Evolutionary conservation across 352 stramenopile species (phyloP), one percentile per base, ranked within the genome.

Genomic region (Aphanomyces stellatus): DNA sequence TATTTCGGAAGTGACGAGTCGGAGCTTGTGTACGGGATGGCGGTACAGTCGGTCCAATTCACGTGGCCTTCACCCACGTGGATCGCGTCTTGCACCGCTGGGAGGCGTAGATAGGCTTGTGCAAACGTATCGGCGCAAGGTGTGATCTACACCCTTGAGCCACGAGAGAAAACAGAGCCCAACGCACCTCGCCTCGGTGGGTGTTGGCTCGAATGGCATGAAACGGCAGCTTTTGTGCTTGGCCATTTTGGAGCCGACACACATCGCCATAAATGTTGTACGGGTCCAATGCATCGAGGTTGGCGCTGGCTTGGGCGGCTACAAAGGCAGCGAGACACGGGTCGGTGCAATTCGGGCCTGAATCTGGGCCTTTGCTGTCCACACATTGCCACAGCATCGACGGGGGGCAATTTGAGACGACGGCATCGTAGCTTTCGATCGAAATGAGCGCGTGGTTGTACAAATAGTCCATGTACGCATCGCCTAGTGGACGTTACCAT

Each of bases 1-100:
- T 88, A 88, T 65, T 85, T 85, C 34, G 76, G 74, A 25, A 90
- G 66, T 8, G 81, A 75, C 34, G 80, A 88, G 31, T 72, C 68
- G 6, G 72, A 80, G n/a, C 71, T 71, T 8, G 65, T 63, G 62
- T 76, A 87, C 53, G 77, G 56, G 33, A 69, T 63, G 0, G 77
- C 59, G 48, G 77, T 81, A 67, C 82, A 90, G 53, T 84, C 77
- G 13, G 71, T 56, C 80, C 80, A 90, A 40, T 72, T 56, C 19
- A 81, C 67, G 4, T 74, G 72, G 3, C 71, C 67, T 30, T 67
- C 71, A 62, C 78, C 74, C 53, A 87, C 71, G 67, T 89, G 81
- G 22, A 89, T 48, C 4, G 79, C 81, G 19, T 74, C 59, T 71
- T 90, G 82, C 33, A 90, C 82, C 8, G 74, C 60, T 5, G 62